A percentile compares a stretch with the other conserved stretches of the same genome.
Conservation (phyloP, 768 basidiomycete species). For the Sarcodon aspratus region DNA sequence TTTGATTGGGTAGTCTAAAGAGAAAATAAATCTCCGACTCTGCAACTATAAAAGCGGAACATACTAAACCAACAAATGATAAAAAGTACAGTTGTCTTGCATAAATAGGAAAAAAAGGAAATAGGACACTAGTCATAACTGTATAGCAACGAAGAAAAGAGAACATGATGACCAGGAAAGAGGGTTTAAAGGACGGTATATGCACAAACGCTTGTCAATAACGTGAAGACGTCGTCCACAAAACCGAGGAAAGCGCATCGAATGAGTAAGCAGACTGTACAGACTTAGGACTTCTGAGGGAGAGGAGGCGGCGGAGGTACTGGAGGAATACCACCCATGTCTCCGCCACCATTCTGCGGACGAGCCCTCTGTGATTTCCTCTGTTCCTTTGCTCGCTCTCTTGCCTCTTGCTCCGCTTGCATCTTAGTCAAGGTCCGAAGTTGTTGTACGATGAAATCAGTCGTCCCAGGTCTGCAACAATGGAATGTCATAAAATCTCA, state of each 20-base stretch:
- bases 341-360: constrained; percentile 13
- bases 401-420: constrained; percentile 71
- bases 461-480: constrained; percentile 52
- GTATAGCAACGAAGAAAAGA: too few species aligned
- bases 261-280: constrained; percentile 6
- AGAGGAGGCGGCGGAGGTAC: constrained; percentile 13
- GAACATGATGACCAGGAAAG: too few species aligned
- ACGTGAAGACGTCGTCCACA: constrained; percentile 9
- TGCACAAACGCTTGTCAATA: constrained; percentile 2
- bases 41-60: too few species aligned
- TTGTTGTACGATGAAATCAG: constrained; percentile 84
- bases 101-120: too few species aligned
- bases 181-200: too few species aligned
- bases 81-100: too few species aligned
- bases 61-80: too few species aligned
- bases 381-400: constrained; percentile 47
- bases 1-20: too few species aligned
- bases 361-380: constrained; percentile 47
- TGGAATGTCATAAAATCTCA: background rate
- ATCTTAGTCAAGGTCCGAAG: constrained; percentile 72
- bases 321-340: constrained; percentile 18
- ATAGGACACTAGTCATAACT: too few species aligned
- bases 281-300: constrained; percentile 8
- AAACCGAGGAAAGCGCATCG: constrained; percentile 8
- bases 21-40: too few species aligned